These are phyloP conservation scores for Nissolia schottii DNA, from an alignment of 306 rosid genomes.

Conservation along the genomic window DNA sequence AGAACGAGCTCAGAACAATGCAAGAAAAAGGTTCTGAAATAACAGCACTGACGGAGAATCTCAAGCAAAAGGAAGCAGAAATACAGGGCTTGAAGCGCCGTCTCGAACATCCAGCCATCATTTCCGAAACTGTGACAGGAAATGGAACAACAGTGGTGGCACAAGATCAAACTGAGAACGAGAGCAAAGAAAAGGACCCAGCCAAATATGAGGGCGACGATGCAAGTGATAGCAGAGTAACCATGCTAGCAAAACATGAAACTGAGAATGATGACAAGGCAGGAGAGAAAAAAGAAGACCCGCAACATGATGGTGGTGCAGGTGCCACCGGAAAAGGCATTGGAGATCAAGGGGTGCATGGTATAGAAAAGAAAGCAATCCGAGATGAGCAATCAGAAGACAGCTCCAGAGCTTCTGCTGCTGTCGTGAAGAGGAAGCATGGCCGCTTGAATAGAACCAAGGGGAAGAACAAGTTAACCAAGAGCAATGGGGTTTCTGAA, in stretches of 20 bases:
- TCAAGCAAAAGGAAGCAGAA: conserved; percentile 65
- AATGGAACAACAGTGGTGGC: conserved; percentile 18
- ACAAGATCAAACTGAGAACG: conserved; percentile 13
- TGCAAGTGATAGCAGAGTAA: conserved; percentile 19
- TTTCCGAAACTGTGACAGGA: conserved; percentile 15
- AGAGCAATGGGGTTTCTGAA: conserved; percentile 23
- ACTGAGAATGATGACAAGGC: not conserved
- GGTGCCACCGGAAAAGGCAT: not conserved
- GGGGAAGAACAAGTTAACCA: conserved; percentile 34
- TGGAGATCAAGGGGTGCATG: conserved; percentile 3
- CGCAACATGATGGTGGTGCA: conserved; percentile 12
- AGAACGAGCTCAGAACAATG: conserved; percentile 51
- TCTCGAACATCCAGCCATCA: conserved; percentile 33
- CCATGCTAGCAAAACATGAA: conserved; percentile 13
- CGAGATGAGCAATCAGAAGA: conserved; percentile 15
- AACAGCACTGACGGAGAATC: conserved; percentile 36
- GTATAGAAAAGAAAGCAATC: conserved; percentile 6
- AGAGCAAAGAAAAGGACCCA: conserved; percentile 11
- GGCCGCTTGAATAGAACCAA: conserved; percentile 24
- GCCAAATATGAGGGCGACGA: not conserved
- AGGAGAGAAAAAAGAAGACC: conserved; percentile 19
- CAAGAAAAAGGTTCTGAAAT: conserved; percentile 27
- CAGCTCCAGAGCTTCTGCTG: not conserved
- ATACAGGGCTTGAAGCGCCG: conserved; percentile 51
- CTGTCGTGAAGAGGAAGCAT: conserved; percentile 31